Base-by-base conservation (phyloP, 2,329 filamentous ascomycete genomes). In the Fusarium sambucinum region DNA sequence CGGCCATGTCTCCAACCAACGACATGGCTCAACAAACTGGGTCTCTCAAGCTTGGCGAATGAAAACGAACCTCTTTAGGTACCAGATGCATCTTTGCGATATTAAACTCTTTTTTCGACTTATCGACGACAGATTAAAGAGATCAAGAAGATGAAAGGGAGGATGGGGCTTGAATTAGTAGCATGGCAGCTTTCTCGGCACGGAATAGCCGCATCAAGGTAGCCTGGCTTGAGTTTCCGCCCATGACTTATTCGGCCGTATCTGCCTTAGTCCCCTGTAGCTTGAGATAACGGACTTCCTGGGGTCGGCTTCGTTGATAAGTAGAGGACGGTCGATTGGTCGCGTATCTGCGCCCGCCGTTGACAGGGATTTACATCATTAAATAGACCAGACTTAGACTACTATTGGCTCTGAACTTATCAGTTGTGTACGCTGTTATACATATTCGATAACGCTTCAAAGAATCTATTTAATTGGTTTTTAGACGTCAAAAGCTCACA, bases 61-160 rank as follows among this genome's bases (percentile, higher is more conserved):
- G 33, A 35, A 33, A 41, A 78, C 80, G 59, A 60, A 84, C 83
- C 79, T 85, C 83, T 73, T 81, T 83, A 12, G 83, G 83, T 56
- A 84, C 77, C 61, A 85, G 77, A 80, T 83, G 81, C 83, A 85
- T 85, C 53, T 72, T 66, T 55, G 48, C 47, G 63, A 69, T 38
- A 52, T 37, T 48, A 52, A 25, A 40, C 47, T 50, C 29, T 47
- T 29, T 19, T 50, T 29, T 50, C 13, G 35, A 42, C 9, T 42
- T 42, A 40, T 35, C n/a, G 40, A 40, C 19, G 29, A 61, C 25
- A 33, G 35, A 33, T 38, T 19, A 35, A 52, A 41, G 35, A 52
- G 38, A 55, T 46, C 23, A 16, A 25, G 17, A 48, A 46, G 19
- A 33, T 21, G 47, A 59, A 45, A 29, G 35, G 33, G 40, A 45